Evolutionary conservation across 768 basidiomycete genomes (phyloP), one percentile per base, ranked within the genome.

Genomic region (Nidularia pulvinata): DNA sequence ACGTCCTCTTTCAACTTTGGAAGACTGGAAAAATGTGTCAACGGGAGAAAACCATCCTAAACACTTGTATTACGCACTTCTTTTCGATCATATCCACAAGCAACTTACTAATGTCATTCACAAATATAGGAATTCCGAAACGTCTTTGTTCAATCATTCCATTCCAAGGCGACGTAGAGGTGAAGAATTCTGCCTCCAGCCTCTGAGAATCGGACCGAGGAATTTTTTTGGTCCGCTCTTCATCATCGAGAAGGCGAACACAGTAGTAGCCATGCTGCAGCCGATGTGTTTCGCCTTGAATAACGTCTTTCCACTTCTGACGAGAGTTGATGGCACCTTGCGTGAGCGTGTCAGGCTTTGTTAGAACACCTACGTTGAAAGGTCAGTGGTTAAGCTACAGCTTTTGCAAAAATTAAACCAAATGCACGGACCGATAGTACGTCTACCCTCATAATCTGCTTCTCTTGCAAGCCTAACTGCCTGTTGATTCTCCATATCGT

Each of bases 211-310:
- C 78, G 0, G 57, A 47, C 13, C 70, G 70, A 1, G 76, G 65
- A 7, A 78, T 62, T 4, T 64, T 61, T 37, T 62, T 57, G 11
- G 60, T 54, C 0, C 88, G 80, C 52, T 86, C 78, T 1, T 61
- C 68, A 57, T 88, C 88, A 47, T 85, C 79, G 0, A 84, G 83
- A 7, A 86, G 81, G 44, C 84, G 83, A 32, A 87, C 83, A 16
- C 83, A 85, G 52, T 82, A 88, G 54, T 88, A 89, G 5, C 88
- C 80, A 51, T 83, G 83, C 36, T 61, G 73, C 53, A 88, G 67
- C 13, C 13, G 50, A 58, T 88, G 67, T 47, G 64, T 48, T 14
- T n/a, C 25, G 34, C 81, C 83, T 54, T 81, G 72, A 5, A 89
- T 65, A 3, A 84, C 70, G 0, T 76, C 70, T n/a, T 72, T 67